Evolutionary conservation across 176 grass and related monocot genomes (phyloP).

Genomic region (Musa itinerans): DNA sequence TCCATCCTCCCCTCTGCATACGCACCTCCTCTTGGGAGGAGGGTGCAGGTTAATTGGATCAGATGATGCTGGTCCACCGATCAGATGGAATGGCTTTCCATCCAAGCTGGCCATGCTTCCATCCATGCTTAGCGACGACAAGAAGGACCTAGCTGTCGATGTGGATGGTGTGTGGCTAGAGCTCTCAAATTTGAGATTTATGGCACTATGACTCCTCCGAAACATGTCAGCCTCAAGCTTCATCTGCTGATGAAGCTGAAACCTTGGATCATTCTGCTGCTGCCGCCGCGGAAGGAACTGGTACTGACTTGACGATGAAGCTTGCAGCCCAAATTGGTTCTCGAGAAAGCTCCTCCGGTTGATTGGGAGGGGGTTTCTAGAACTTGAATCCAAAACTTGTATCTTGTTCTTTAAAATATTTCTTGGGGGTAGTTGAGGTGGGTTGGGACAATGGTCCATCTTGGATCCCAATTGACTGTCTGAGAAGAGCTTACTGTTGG

Average conservation of each 20-base stretch:
- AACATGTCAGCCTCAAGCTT: slow-evolving; percentile 70
- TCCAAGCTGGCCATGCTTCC: slow-evolving; percentile 71
- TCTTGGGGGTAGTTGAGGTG: slow-evolving; percentile 27
- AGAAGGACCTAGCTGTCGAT: slow-evolving; percentile 51
- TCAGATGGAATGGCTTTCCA: slow-evolving; percentile 54
- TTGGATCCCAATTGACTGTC: slow-evolving; percentile 25
- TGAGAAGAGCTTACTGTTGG: slow-evolving; percentile 36
- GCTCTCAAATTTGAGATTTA: slow-evolving; percentile 67
- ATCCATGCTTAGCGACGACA: slow-evolving; percentile 82
- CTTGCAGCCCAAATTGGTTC: slow-evolving; percentile 8
- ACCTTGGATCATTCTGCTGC: slow-evolving; percentile 40
- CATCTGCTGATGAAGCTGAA: slow-evolving; percentile 37
- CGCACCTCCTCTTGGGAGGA: slow-evolving; percentile 47
- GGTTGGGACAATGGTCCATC: slow-evolving; percentile 9
- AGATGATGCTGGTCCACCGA: slow-evolving; percentile 31
- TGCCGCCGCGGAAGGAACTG: slow-evolving; percentile 32
- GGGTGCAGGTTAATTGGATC: slow-evolving; percentile 31
- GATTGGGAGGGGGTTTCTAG: slow-evolving; percentile 18
- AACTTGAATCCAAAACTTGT: slow-evolving; percentile 27
- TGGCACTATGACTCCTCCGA: slow-evolving; percentile 45
- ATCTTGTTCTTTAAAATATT: background rate
- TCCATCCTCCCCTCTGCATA: slow-evolving; percentile 52
- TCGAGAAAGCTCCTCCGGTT: slow-evolving; percentile 35
- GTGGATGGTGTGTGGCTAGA: slow-evolving; percentile 30
- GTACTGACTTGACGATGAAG: slow-evolving; percentile 16